Evolutionary conservation across 306 rosid species (phyloP).

Genomic region (Cucumis melo): DNA sequence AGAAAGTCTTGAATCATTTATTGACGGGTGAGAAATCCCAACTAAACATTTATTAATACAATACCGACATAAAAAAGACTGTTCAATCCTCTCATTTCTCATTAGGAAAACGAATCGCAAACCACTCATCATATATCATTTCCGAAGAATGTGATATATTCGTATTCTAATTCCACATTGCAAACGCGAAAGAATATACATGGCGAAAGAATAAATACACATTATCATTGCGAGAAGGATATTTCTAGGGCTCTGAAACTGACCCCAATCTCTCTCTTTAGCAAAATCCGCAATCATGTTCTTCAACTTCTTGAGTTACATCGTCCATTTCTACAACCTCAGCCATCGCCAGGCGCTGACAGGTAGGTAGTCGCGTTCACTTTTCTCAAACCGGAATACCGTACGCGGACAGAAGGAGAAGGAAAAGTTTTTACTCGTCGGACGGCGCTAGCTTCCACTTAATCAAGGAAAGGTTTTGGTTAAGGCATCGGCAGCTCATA

Average conservation of each 20-base stretch:
- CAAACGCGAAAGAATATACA: background rate
- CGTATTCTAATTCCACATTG: background rate
- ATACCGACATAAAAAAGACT: background rate
- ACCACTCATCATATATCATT: background rate
- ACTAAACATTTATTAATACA: background rate
- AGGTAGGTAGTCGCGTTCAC: background rate
- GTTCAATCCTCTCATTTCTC: background rate
- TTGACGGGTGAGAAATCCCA: background rate
- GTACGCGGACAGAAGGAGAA: background rate
- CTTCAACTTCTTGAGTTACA: conserved; percentile 10
- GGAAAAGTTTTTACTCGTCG: too few species aligned
- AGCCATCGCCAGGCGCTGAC: background rate
- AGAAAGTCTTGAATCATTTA: background rate
- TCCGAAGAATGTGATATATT: background rate
- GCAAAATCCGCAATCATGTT: conserved; percentile 7
- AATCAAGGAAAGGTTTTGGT: too few species aligned
- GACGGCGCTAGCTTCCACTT: too few species aligned
- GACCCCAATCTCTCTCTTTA: conserved; percentile 10
- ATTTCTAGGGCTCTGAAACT: conserved; percentile 16
- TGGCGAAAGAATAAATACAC: background rate
- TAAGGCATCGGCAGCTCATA: too few species aligned
- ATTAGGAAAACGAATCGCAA: background rate
- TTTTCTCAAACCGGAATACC: background rate
- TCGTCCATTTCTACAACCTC: background rate
- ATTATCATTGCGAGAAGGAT: conserved; percentile 7